Evolutionary conservation across 257 asterid species (phyloP), one percentile per base, ranked within the genome.

Genomic region (Capsicum pubescens): DNA sequence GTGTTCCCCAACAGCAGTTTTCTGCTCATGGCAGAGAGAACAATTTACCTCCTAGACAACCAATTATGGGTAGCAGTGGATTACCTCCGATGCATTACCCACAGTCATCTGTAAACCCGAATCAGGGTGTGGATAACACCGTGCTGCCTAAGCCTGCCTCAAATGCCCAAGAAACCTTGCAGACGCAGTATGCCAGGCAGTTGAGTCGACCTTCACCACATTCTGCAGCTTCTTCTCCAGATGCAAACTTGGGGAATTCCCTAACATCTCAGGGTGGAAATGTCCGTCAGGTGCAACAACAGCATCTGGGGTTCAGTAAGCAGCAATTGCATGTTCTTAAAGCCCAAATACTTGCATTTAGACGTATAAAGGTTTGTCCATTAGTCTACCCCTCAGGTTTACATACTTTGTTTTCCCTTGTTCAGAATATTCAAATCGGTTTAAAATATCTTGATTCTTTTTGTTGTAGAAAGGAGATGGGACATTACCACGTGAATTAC

Each of bases 291-390:
- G 86, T 74, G 84, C 92, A 85, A 76, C 94, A 91, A 64, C 90
- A 88, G 9, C 89, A 83, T 84, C 80, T 84, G 80, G 98, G 99
- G 76, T 97, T 97, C 87, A 92, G 97, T 70, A 97, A 95, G 88
- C 98, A 97, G 90, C 99, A 97, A 87, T 88, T 92, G 72, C 99
- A 94, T 85, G 99, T 93, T 85, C 98, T 97, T 83, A 97, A 97
- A 89, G 99, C 99, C 56, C 99, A 97, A 85, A 97, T 97, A 90
- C 99, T 95, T 84, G 98, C 99, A 70, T 97, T 97, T 89, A 93
- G 99, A 91, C 98, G 99, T 83, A 82, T 97, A 58, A 97, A 97
- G 99, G 99, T 97, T 84, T 83, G 95, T 78, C 52, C 81, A 82
- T 68, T 83, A 79, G 59, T 88, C 68, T 77, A 81, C 61, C 78